Evolutionary conservation across 495 filamentous ascomycete genomes (phyloP), one percentile per base, ranked within the genome.

Genomic region (Paragyromitra xinjiangensis): DNA sequence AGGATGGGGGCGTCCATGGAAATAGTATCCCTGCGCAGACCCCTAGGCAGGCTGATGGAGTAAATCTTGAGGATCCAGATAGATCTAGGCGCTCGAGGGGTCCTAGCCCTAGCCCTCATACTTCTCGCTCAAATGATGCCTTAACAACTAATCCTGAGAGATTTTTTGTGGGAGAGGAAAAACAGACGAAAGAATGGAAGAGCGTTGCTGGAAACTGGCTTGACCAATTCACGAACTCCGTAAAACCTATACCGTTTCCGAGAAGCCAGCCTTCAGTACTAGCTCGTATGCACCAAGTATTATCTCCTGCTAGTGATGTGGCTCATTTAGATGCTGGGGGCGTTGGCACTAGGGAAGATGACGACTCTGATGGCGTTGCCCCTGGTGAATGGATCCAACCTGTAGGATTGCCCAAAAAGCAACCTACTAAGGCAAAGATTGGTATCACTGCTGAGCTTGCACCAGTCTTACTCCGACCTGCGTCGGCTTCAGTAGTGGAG

Each of bases 381-480:
- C 69, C 68, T 29, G 74, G 74, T 11, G 74, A 77, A 62, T 77
- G 74, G 74, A 26, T 77, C 9, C 42, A 59, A 42, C 74, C 74
- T 22, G 53, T 66, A 29, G 73, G 59, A 14, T 4, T 76, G 6
- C 24, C 39, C 50, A 64, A 65, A 45, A 73, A 73, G 11, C 8
- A 26, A 22, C 14, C 22, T n/a, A 12, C 37, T 50, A 77, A 65
- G 19, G 68, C 40, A 42, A 73, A 66, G 40, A 77, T 48, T 48
- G 66, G 69, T 48, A 66, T 64, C 26, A 73, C 61, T 16, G 59
- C 64, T 26, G 40, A 48, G 16, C 51, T 58, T 51, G 14, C 40
- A 3, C 64, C 71, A 26, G 51, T 48, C 42, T 8, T 69, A n/a
- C 45, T 39, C 14, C 51, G 26, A 61, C 26, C 29, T 51, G 6